Evolutionary conservation across 371 early-diverging fungal species (phyloP).

Genomic region (Rhizomucor miehei): DNA sequence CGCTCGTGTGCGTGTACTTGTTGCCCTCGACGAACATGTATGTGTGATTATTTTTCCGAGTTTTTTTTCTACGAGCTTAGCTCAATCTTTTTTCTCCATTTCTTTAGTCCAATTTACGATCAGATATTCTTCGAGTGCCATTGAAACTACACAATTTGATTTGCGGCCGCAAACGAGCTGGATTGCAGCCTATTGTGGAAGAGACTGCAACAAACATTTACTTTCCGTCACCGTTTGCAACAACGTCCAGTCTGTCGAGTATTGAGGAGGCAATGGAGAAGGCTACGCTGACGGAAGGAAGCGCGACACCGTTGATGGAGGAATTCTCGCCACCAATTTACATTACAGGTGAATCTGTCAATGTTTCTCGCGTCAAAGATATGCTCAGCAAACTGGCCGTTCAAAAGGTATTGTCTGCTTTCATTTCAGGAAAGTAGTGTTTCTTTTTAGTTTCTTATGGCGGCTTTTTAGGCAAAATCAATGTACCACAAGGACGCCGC

Average conservation of each 20-base stretch:
- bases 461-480: slow-evolving; percentile 32
- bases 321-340: slow-evolving; percentile 28
- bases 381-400: slow-evolving; percentile 40
- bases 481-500: slow-evolving; percentile 45
- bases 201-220: slow-evolving; percentile 77
- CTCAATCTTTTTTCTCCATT: slow-evolving; percentile 1
- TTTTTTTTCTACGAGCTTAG: not conserved
- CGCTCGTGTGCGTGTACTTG: slow-evolving; percentile 36
- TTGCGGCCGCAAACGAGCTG: slow-evolving; percentile 71
- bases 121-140: slow-evolving; percentile 24
- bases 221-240: slow-evolving; percentile 62
- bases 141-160: slow-evolving; percentile 59
- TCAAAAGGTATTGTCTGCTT: slow-evolving; percentile 35
- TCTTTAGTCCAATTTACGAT: slow-evolving; percentile 16
- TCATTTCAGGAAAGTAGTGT: not conserved
- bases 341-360: slow-evolving; percentile 38
- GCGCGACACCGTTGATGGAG: slow-evolving; percentile 13
- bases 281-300: slow-evolving; percentile 7
- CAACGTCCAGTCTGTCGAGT: slow-evolving; percentile 1
- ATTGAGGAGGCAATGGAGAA: slow-evolving; percentile 15
- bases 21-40: slow-evolving; percentile 46
- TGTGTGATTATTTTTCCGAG: slow-evolving; percentile 8
- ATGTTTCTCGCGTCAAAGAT: slow-evolving; percentile 42
- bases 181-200: slow-evolving; percentile 68
- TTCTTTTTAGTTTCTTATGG: not conserved